Percentiles rank a stretch among this genome's conserved stretches.
Conservation (phyloP, 2,329 filamentous ascomycete genomes). For the Neophaeococcomyces mojaviensis region DNA sequence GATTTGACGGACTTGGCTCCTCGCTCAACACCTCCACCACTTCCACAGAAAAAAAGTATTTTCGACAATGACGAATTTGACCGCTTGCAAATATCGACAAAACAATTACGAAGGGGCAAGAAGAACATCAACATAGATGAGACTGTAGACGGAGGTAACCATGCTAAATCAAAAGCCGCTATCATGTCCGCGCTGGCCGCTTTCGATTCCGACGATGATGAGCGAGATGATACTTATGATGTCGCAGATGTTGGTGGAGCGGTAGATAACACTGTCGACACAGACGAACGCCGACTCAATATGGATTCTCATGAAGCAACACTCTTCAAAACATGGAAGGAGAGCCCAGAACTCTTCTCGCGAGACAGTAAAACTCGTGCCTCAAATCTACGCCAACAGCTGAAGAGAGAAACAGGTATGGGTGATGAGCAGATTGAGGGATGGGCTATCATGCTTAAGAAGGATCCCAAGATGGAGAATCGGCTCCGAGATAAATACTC, state of each 20-base stretch:
- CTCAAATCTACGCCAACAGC: conserved; percentile 50
- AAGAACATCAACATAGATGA: conserved; percentile 14
- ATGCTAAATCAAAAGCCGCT: conserved; percentile 68
- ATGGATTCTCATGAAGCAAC: conserved; percentile 51
- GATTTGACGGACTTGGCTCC: conserved; percentile 45
- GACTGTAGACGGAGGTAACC: conserved; percentile 33
- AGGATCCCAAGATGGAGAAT: conserved; percentile 62
- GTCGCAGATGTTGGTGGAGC: conserved; percentile 84
- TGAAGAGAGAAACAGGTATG: conserved; percentile 76
- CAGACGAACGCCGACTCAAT: conserved; percentile 14
- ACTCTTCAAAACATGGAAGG: conserved; percentile 66
- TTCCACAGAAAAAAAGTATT: conserved; percentile 60
- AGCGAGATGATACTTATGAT: conserved; percentile 95
- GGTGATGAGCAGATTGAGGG: conserved; percentile 91
- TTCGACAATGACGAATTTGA: conserved; percentile 78
- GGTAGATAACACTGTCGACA: conserved; percentile 53
- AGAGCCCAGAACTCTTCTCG: conserved; percentile 58
- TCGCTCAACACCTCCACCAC: conserved; percentile 25
- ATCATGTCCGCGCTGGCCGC: conserved; percentile 80
- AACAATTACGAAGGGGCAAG: conserved; percentile 73
- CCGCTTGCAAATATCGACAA: conserved; percentile 56
- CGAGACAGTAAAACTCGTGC: conserved; percentile 65
- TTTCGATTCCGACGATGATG: conserved; percentile 92
- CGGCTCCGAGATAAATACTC: conserved; percentile 61
- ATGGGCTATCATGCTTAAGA: conserved; percentile 77